Evolutionary conservation across 2,329 filamentous ascomycete species (phyloP).

Genomic region (Aphanocladium album): DNA sequence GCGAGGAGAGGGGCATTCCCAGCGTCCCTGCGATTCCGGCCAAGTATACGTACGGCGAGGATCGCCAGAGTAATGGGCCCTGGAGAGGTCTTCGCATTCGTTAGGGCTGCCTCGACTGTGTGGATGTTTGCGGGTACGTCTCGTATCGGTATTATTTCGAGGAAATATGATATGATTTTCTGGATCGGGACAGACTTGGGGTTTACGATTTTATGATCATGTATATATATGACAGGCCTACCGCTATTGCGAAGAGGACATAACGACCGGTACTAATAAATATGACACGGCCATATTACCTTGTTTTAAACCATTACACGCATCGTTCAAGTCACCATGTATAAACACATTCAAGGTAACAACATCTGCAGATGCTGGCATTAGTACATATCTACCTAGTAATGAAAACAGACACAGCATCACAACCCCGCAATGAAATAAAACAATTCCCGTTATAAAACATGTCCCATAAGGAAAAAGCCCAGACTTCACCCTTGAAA

Average conservation of each 20-base stretch:
- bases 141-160: not conserved
- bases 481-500: not conserved
- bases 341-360: not conserved
- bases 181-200: no score
- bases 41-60: slow-evolving; percentile 34
- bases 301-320: not conserved
- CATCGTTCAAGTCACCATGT: not conserved
- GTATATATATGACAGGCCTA: not conserved
- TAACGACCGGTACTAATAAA: not conserved
- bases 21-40: slow-evolving; percentile 39
- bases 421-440: not conserved
- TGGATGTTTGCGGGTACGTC: no score
- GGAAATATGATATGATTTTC: not conserved
- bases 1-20: slow-evolving; percentile 43
- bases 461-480: not conserved
- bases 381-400: slow-evolving; percentile 12
- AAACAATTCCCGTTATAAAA: not conserved
- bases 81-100: slow-evolving; percentile 23
- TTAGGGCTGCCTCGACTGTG: no score
- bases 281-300: not conserved
- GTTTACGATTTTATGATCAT: slow-evolving; percentile 1
- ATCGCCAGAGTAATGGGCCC: slow-evolving; percentile 29
- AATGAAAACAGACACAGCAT: not conserved
- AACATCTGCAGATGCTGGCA: not conserved
- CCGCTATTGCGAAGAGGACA: not conserved